Evolutionary conservation across 1,284 basidiomycete genomes (phyloP), one percentile per base, ranked within the genome.

Genomic region (Cyathus olla): DNA sequence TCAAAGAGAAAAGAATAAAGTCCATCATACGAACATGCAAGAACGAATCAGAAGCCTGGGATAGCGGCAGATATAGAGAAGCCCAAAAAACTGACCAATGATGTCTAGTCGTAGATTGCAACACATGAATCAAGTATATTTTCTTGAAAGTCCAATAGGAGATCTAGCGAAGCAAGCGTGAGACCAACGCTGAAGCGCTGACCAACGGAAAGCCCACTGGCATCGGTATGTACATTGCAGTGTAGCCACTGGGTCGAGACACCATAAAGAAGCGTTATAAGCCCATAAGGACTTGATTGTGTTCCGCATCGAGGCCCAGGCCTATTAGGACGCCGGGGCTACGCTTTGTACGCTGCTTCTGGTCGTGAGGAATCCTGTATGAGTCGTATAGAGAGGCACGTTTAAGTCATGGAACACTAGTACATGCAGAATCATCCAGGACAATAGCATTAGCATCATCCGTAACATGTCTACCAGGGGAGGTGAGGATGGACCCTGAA

Each of bases 401-500:
- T 10, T 21, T n/a, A n/a, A n/a, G n/a, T n/a, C n/a, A n/a, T n/a
- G n/a, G n/a, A n/a, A n/a, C 13, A 40, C 31, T 22, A 61, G 57
- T 31, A 50, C 71, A 47, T 29, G 72, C 71, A 13, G 64, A 65
- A 52, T 76, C 37, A 50, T 76, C 62, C 1, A 50, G 67, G 15
- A 75, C 72, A 40, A 72, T 54, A 31, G 69, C 61, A n/a, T 63
- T 59, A 17, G 74, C 75, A 48, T 76, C 63, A 17, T 74, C 70
- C 17, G 69, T 63, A 27, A 42, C 28, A 42, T 49, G 66, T 63
- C n/a, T 66, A 60, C 55, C 70, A 59, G 51, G 60, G 50, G 47
- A 60, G 35, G 49, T 31, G 42, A 48, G 48, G 27, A 39, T 56
- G 19, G 59, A 52, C 37, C 63, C 44, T 48, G 76, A 68, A 10